Evolutionary conservation across 305 asterid species (phyloP), one percentile per base, ranked within the genome.

Genomic region (Nicotiana rustica): DNA sequence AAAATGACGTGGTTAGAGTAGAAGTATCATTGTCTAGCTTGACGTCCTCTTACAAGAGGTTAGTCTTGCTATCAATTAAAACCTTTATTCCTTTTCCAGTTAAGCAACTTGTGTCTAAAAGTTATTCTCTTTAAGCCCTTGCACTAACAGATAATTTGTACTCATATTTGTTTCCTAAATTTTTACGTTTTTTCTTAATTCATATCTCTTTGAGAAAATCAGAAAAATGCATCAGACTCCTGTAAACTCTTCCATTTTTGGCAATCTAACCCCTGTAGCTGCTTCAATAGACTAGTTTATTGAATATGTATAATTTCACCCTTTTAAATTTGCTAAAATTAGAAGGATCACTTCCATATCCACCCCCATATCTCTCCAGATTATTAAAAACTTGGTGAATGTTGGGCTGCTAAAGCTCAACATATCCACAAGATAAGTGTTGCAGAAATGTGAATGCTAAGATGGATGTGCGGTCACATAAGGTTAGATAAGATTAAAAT

Each of bases 31-130:
- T 67, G 75, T 35, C 49, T 67, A 67, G 75, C 75, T 67, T 67
- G 75, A 67, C 35, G 52, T 67, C 52, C 49, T 67, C 75, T 67
- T 35, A 41, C 75, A 33, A 35, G 75, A 67, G 49, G 52, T 12
- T 67, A 0, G 21, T 67, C 49, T 15, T 67, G 49, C 25, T 67
- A 3, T 67, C 12, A 67, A 67, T 36, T 31, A 15, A 14, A 15
- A 15, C 1, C 35, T 21, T 17, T 35, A 67, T 35, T 67, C 25
- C 14, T 2, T 67, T 49, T 55, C 14, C 61, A 55, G 61, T 55
- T 3, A 13, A 13, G 5, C 18, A 55, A 35, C 25, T 67, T 35
- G 75, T 67, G 52, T 6, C 14, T 67, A 9, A 17, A 33, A 0
- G n/a, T 35, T 35, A 31, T 31, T 31, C 36, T 41, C 17, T 44